A percentile compares a stretch with the other conserved stretches of the same genome.
Evolutionary conservation across 202 grass and related monocot genomes (phyloP).

Genomic region (Digitaria exilis): DNA sequence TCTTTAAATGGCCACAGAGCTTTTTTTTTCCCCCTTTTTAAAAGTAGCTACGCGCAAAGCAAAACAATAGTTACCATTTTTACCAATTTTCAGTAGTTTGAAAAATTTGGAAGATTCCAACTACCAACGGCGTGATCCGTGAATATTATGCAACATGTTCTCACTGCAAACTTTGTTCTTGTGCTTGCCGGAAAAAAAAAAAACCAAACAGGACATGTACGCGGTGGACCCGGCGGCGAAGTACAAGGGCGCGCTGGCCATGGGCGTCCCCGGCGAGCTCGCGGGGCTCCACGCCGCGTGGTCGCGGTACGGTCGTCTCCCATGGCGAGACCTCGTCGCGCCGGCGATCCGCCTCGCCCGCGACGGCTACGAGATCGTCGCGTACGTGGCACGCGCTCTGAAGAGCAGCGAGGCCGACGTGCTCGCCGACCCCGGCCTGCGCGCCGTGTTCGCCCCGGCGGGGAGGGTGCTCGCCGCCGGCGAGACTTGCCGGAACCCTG

Average conservation of each 20-base stretch:
- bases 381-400: conserved; percentile 51
- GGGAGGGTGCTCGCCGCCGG: conserved; percentile 56
- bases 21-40: too few relatives aligned
- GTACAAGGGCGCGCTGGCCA: conserved; percentile 62
- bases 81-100: not conserved
- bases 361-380: conserved; percentile 60
- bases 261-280: conserved; percentile 88
- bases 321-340: conserved; percentile 68
- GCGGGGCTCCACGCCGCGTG: conserved; percentile 77
- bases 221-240: conserved; percentile 55
- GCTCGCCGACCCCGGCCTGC: conserved; percentile 76
- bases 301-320: conserved; percentile 66
- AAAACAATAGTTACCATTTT: not conserved
- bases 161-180: not conserved
- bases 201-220: conserved; percentile 88
- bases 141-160: not conserved
- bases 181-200: not conserved
- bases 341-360: conserved; percentile 75
- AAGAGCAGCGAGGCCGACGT: conserved; percentile 29
- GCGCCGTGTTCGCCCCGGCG: conserved; percentile 59
- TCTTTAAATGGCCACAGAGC: too few relatives aligned
- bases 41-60: not conserved
- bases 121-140: too few relatives aligned
- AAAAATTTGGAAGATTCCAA: not conserved
- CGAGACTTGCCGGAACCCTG: conserved; percentile 77